Conservation (phyloP, 179 eudicot genomes). For the Silene noctiflora region DNA sequence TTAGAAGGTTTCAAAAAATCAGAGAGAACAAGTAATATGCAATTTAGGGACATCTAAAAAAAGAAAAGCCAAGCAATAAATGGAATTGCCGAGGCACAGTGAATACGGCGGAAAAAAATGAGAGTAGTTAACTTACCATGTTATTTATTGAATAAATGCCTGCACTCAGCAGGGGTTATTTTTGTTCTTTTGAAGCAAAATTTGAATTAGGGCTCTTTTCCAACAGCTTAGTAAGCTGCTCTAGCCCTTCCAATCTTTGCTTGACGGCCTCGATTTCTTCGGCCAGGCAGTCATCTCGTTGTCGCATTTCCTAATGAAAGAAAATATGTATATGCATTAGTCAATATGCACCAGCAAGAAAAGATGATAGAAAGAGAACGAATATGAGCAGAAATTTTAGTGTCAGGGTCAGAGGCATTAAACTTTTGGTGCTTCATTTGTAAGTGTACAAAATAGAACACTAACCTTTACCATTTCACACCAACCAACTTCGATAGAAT, state of each 20-base stretch:
- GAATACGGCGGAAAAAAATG: neutral
- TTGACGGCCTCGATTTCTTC: constrained; percentile 50
- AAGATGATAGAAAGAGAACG: neutral
- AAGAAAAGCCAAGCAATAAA: neutral
- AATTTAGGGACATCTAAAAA: neutral
- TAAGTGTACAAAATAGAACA: too few species aligned
- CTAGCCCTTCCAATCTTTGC: constrained; percentile 45
- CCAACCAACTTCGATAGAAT: too few species aligned
- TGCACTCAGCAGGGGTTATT: constrained; percentile 12
- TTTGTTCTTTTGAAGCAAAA: constrained; percentile 12
- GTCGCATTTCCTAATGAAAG: constrained; percentile 44
- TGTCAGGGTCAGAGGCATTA: too few species aligned
- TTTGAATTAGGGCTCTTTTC: constrained; percentile 22
- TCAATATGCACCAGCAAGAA: constrained; percentile 13
- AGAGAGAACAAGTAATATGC: too few species aligned
- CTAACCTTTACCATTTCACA: too few species aligned
- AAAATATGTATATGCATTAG: neutral
- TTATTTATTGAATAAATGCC: neutral
- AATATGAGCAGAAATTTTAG: neutral
- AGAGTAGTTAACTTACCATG: constrained; percentile 6
- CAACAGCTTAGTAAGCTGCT: constrained; percentile 39
- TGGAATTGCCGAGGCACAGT: neutral
- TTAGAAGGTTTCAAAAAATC: too few species aligned
- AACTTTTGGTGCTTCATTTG: too few species aligned
- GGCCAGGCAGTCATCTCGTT: constrained; percentile 49